These are phyloP conservation scores for Trypanosoma vivax DNA, from an alignment of 208 protist genomes.

Conservation along the genomic window DNA sequence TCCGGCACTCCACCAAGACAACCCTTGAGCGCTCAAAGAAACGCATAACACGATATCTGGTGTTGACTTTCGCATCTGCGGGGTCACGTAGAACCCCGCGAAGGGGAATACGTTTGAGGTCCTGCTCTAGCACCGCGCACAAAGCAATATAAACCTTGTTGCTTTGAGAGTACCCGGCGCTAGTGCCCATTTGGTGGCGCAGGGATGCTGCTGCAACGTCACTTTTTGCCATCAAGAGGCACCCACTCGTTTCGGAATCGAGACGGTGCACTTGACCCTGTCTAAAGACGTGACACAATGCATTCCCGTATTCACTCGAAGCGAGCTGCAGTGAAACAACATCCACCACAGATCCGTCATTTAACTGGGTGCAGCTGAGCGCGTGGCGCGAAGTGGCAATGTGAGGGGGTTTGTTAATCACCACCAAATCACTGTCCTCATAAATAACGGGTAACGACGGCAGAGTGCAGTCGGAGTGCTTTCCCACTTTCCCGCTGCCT, in stretches of 20 bases:
- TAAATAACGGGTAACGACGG: slow-evolving; percentile 32
- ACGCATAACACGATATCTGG: slow-evolving; percentile 45
- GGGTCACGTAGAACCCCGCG: slow-evolving; percentile 40
- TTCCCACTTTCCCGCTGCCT: too few species aligned
- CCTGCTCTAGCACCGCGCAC: slow-evolving; percentile 63
- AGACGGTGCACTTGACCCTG: slow-evolving; percentile 81
- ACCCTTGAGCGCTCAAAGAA: slow-evolving; percentile 42
- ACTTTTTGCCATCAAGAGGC: slow-evolving; percentile 63
- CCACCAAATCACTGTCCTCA: slow-evolving; percentile 68
- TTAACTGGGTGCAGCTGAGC: slow-evolving; percentile 50
- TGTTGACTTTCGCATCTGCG: slow-evolving; percentile 43
- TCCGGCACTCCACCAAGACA: slow-evolving; percentile 67
- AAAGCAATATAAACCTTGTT: slow-evolving; percentile 71
- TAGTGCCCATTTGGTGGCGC: slow-evolving; percentile 76
- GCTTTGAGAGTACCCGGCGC: slow-evolving; percentile 45
- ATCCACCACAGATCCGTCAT: slow-evolving; percentile 18
- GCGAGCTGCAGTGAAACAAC: slow-evolving; percentile 41
- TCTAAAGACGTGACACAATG: slow-evolving; percentile 28
- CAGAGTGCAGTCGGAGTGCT: not conserved
- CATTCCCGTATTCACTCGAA: not conserved
- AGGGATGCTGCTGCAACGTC: slow-evolving; percentile 42
- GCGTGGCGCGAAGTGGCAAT: slow-evolving; percentile 70
- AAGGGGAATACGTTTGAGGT: slow-evolving; percentile 39
- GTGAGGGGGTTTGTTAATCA: slow-evolving; percentile 67
- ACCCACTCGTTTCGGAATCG: slow-evolving; percentile 71